Evolutionary conservation across 2,329 filamentous ascomycete species (phyloP).

Genomic region (Nothomitra cinnamomea): DNA sequence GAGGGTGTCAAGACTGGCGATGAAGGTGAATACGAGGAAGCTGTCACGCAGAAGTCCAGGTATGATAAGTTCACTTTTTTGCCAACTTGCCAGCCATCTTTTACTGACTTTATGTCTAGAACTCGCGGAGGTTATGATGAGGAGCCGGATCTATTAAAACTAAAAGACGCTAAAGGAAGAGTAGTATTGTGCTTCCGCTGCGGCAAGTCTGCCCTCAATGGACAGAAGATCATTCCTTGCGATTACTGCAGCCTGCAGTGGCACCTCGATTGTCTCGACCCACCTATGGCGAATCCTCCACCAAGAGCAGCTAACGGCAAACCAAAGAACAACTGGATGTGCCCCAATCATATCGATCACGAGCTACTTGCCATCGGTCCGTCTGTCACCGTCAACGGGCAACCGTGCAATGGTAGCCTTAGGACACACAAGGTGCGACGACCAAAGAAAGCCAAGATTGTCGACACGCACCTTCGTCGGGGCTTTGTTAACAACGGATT

Average conservation of each 20-base stretch:
- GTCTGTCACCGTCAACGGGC: slow-evolving; percentile 18
- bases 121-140: slow-evolving; percentile 35
- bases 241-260: slow-evolving; percentile 67
- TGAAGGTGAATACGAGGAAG: slow-evolving; percentile 68
- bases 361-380: slow-evolving; percentile 39
- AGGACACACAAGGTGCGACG: slow-evolving; percentile 29
- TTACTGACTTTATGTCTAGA: slow-evolving; percentile 17
- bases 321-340: slow-evolving; percentile 62
- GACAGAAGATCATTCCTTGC: slow-evolving; percentile 68
- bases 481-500: slow-evolving; percentile 55
- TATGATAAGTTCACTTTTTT: slow-evolving; percentile 25
- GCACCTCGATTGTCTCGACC: slow-evolving; percentile 85
- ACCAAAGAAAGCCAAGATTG: slow-evolving; percentile 30
- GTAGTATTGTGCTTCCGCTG: slow-evolving; percentile 65
- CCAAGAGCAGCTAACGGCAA: slow-evolving; percentile 30
- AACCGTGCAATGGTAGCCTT: slow-evolving; percentile 13
- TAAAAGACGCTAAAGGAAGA: slow-evolving; percentile 55
- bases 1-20: slow-evolving; percentile 60
- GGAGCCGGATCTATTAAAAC: slow-evolving; percentile 46
- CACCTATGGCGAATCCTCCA: slow-evolving; percentile 67
- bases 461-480: slow-evolving; percentile 34
- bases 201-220: slow-evolving; percentile 42
- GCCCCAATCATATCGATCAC: slow-evolving; percentile 72
- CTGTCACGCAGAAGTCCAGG: slow-evolving; percentile 37
- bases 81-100: slow-evolving; percentile 10